Base-by-base conservation (phyloP, 75 land plant species). In the Cryptomeria japonica region DNA sequence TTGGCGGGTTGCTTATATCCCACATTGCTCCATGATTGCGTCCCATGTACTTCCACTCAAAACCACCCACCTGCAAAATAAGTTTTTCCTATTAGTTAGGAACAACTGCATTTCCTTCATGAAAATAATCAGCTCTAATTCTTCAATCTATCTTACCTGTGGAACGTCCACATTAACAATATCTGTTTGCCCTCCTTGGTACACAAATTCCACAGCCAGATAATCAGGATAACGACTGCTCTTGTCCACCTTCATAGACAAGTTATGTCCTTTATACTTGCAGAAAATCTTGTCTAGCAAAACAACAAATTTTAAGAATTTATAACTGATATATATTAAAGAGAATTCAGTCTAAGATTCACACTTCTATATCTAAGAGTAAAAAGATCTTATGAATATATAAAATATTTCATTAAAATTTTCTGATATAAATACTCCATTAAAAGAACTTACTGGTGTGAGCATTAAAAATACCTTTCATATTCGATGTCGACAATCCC, bases 161-260 rank as follows among this genome's bases (percentile, higher is more conserved):
- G 95, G 92, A 0, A 94, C 93, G 86, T 94, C 96, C 14, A 90
- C 87, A n/a, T 38, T 87, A 1, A 92, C 90, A 46, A 94, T 91
- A 61, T 94, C 93, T 10, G 96, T 94, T 19, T 94, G 94, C 49
- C 96, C 96, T 46, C 94, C 96, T 87, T 93, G 96, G 77, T 89
- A 93, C 7, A 94, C 86, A 76, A 94, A 64, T 80, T 90, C 90
- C 49, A 94, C 85, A 22, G 93, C 92, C 41, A 94, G 83, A 46
- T 93, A 90, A 76, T 91, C 4, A 1, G 95, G 93, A 25, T 87
- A 90, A 41, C 86, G 31, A 84, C 96, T 93, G 12, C 83, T 89
- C 88, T 90, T 93, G 36, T 94, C 92, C 79, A 94, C 94, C n/a
- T 94, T 80, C 19, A 94, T 87, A 0, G 90, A 77, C 58, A 94